Evolutionary conservation across 2,329 filamentous ascomycete genomes (phyloP).

Genomic region (Colletotrichum sp.): DNA sequence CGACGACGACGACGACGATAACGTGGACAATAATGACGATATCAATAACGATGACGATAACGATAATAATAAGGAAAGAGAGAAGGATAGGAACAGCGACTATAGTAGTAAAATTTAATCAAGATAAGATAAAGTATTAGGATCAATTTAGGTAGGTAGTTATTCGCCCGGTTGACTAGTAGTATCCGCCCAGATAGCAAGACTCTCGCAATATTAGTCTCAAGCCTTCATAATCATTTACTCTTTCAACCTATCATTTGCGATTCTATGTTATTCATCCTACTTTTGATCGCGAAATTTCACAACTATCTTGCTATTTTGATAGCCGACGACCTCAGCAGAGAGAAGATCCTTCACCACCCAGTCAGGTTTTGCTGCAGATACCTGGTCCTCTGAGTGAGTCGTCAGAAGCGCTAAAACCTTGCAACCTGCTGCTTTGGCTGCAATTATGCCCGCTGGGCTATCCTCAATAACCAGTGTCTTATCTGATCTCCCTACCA

Average conservation of each 20-base stretch:
- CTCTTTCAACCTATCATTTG: not conserved
- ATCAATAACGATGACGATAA: no score
- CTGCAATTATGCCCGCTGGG: not conserved
- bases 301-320: not conserved
- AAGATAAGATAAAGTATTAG: no score
- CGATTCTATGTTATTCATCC: not conserved
- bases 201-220: no score
- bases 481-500: not conserved
- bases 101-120: no score
- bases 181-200: no score
- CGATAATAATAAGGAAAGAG: no score
- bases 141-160: no score
- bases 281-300: not conserved
- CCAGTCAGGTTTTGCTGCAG: not conserved
- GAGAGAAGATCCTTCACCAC: not conserved
- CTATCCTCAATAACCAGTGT: not conserved
- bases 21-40: no score
- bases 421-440: not conserved
- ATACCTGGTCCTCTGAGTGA: not conserved
- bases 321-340: not conserved
- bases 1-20: no score
- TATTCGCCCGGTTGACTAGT: no score
- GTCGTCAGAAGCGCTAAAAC: not conserved
- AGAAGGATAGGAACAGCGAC: no score
- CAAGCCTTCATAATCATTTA: not conserved